Base-by-base conservation (phyloP, 2,329 filamentous ascomycete species). In the Cladobotryum protrusum region DNA sequence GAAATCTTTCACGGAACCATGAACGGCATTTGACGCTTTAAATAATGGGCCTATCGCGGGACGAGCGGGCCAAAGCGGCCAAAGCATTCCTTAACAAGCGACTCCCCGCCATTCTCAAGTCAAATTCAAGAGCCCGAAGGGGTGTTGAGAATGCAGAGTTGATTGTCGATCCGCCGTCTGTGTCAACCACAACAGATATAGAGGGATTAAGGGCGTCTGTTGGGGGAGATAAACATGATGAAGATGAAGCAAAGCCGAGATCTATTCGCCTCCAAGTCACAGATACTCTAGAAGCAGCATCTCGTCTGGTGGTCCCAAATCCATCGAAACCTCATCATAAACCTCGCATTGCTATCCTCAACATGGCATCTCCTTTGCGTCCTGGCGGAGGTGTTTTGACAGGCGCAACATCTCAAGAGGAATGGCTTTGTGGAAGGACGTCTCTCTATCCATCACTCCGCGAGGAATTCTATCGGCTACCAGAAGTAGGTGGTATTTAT, bases 321-420 rank as follows among this genome's bases (percentile, higher is more conserved):
- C 17, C 35, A 18, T 19, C 40, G 8, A 42, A 18, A 14, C 35
- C 35, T 3, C 12, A 37, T 37, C 15, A 42, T 15, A 14, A 42
- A 13, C n/a, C 29, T 11, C 51, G 51, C n/a, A 70, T 80, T 1
- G 78, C 72, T 4, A 68, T 85, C 19, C 68, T 85, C 3, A 84
- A 82, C 61, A 84, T 85, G 80, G 81, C 80, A 0, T 85, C 81
- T 0, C 78, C 80, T 0, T 70, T 82, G 1, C 73, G 73, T 0
- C 78, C 82, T 0, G 82, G 82, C 12, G 82, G 81, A 7, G 82
- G 82, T 0, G 75, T 85, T 29, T 63, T 84, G 0, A 73, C 73
- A 13, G 82, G 82, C 17, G 78, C 80, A 0, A 76, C 75, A 8
- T 76, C 75, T 4, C 79, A 83, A 54, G 82, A 85, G 58, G 82